A percentile compares a stretch with the other conserved stretches of the same genome.
These are phyloP conservation scores for Trichocomaceae sp. DNA, from an alignment of 2,329 filamentous ascomycete genomes.

Conservation along the genomic window DNA sequence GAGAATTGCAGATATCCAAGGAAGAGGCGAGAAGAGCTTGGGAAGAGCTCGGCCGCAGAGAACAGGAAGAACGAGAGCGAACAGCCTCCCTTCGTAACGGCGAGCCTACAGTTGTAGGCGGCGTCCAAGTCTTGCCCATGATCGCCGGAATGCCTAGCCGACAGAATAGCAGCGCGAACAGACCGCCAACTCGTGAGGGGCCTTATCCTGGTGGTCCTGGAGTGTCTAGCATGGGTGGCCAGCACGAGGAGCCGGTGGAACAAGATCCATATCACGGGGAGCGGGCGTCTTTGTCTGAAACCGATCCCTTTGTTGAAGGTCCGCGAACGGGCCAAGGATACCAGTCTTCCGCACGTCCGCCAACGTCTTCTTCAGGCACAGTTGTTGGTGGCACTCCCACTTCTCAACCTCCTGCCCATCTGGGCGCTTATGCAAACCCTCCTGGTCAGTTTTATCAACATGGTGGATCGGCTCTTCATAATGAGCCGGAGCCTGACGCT, in stretches of 20 bases:
- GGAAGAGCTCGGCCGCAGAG: conserved; percentile 90
- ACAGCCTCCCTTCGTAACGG: conserved; percentile 80
- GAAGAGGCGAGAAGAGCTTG: conserved; percentile 92
- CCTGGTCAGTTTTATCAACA: conserved; percentile 35
- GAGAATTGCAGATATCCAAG: conserved; percentile 89
- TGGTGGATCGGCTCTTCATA: conserved; percentile 27
- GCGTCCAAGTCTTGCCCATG: conserved; percentile 94
- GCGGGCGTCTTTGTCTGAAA: conserved; percentile 49
- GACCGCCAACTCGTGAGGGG: conserved; percentile 42
- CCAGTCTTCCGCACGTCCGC: conserved; percentile 27
- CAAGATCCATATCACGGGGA: conserved; percentile 48
- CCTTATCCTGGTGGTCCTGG: conserved; percentile 34
- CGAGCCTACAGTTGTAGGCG: conserved; percentile 80
- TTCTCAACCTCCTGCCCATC: conserved; percentile 16
- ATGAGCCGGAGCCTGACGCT: conserved; percentile 40
- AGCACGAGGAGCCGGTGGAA: conserved; percentile 24
- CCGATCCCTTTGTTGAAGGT: conserved; percentile 56
- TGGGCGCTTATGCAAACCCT: conserved; percentile 16
- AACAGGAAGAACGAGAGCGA: conserved; percentile 86
- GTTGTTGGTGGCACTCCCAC: conserved; percentile 21
- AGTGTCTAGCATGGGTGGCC: conserved; percentile 25
- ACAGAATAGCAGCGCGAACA: conserved; percentile 41
- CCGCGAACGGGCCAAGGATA: conserved; percentile 21
- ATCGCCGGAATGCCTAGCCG: conserved; percentile 60
- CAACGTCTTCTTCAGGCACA: conserved; percentile 23